Base-by-base conservation (phyloP, 2,329 filamentous ascomycete species). In the Fusarium papillatum region DNA sequence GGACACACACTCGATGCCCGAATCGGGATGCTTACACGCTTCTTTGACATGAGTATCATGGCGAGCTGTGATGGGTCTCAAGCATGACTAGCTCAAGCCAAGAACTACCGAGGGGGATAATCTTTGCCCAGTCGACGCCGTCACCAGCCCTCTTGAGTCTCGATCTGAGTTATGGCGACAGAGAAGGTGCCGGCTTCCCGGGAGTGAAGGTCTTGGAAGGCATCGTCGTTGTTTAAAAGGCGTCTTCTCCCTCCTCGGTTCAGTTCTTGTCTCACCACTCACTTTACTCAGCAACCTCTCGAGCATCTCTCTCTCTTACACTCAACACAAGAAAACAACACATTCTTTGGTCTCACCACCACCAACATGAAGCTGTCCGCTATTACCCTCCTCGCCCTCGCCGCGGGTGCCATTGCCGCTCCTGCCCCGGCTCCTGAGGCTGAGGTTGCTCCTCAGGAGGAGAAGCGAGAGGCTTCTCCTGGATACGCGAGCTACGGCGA, bases 361-460 rank as follows among this genome's bases (percentile, higher is more conserved):
- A 31, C 34, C 24, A 41, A 67, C 8, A 84, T 84, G 83, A 84
- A 82, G 79, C 65, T 83, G 41, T 71, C 79, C 39, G 41, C 75
- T 62, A 53, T 80, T 55, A 67, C 79, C 53, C 61, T 83, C 36
- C 65, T 82, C 63, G 73, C 79, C 55, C 71, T 77, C 61, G 66
- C 77, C 39, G 72, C 77, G 19, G 81, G 78, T 34, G 70, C 71
- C 43, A 43, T 82, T 13, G 78, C 80, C 6, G 77, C 79, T 22
- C 80, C 81, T 17, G 79, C 76, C 17, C 69, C 80, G 2, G 77
- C 43, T 39, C 57, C 73, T 26, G 72, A 74, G 26, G 70, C 80
- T 14, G 72, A 76, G 10, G 68, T 73, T 10, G 67, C 55, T 4
- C 50, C 50, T 19, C 50, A 57, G 50, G 50, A 57, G 50, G 50